Percentiles rank a stretch among this genome's conserved stretches.
phyloP scores from a whole-genome alignment of 805 yeast genomes.

The Starmerella stigmatis region DNA sequence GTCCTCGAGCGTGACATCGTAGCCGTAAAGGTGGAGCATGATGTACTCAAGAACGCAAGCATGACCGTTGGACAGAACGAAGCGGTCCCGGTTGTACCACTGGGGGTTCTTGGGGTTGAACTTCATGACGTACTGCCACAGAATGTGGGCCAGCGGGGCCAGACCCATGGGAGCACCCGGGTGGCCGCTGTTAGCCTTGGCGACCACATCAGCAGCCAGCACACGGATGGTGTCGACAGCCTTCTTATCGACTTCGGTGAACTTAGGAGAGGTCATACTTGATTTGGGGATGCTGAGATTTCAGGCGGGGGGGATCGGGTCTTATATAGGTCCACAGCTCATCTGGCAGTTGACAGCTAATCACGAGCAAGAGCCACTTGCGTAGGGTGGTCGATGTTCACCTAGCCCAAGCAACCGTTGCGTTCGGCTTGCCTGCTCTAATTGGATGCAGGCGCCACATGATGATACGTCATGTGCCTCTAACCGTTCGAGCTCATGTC shows the following conservation, averaged over 20 bases:
- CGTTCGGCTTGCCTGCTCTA: neutral
- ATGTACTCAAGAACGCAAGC: constrained; percentile 86
- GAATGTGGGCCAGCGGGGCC: constrained; percentile 88
- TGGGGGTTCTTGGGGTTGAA: constrained; percentile 84
- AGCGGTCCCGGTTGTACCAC: constrained; percentile 93
- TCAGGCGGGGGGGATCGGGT: neutral
- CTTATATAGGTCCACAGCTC: neutral
- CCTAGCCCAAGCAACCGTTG: constrained; percentile 7
- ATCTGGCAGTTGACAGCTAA: neutral
- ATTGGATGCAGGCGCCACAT: constrained; percentile 6
- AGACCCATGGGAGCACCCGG: constrained; percentile 99
- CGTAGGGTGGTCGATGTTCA: neutral
- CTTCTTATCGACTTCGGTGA: constrained; percentile 53
- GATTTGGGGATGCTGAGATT: neutral
- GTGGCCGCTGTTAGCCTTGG: constrained; percentile 89
- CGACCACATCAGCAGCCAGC: constrained; percentile 77
- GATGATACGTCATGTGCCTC: neutral
- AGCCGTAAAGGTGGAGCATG: constrained; percentile 77
- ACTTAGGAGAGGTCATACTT: constrained; percentile 26
- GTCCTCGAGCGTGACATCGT: constrained; percentile 69
- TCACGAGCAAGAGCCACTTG: constrained; percentile 8
- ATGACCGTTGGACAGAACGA: constrained; percentile 92
- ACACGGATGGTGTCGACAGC: constrained; percentile 83
- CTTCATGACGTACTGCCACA: constrained; percentile 64
- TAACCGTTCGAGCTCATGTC: neutral